These are phyloP conservation scores for Eremochloa ophiuroides DNA, from an alignment of 176 grass and related monocot genomes.

Conservation along the genomic window DNA sequence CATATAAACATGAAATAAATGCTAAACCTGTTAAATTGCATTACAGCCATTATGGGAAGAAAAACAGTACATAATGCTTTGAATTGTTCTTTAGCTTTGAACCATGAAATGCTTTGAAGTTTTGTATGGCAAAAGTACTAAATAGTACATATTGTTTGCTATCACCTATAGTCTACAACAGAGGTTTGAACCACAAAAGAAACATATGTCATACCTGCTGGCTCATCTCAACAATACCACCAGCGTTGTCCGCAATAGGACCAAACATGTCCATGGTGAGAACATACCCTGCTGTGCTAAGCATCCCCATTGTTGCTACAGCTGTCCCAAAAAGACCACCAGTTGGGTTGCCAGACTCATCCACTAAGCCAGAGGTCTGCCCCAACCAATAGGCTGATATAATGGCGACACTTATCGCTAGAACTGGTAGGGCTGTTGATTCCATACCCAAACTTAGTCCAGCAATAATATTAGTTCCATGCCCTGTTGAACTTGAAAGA, in stretches of 20 bases:
- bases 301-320: constrained; percentile 99
- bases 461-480: constrained; percentile 99
- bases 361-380: constrained; percentile 81
- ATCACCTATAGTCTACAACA: background rate
- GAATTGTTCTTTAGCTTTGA: background rate
- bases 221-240: constrained; percentile 99
- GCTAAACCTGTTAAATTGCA: background rate
- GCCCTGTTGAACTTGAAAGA: constrained; percentile 88
- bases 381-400: constrained; percentile 90
- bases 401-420: constrained; percentile 90
- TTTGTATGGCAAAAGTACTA: background rate
- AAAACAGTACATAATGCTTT: background rate
- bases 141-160: background rate
- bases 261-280: constrained; percentile 99
- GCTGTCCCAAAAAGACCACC: constrained; percentile 98
- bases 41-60: background rate
- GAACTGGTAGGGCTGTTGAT: constrained; percentile 87
- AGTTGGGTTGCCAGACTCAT: constrained; percentile 73
- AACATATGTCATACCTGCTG: constrained; percentile 62
- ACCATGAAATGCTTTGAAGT: background rate
- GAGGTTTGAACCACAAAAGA: constrained; percentile 11
- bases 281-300: constrained; percentile 97
- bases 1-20: constrained; percentile 1
- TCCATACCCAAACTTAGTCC: constrained; percentile 91
- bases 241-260: constrained; percentile 98